Base-by-base conservation (phyloP, 345 rosid species). In the Euphorbia peplus region DNA sequence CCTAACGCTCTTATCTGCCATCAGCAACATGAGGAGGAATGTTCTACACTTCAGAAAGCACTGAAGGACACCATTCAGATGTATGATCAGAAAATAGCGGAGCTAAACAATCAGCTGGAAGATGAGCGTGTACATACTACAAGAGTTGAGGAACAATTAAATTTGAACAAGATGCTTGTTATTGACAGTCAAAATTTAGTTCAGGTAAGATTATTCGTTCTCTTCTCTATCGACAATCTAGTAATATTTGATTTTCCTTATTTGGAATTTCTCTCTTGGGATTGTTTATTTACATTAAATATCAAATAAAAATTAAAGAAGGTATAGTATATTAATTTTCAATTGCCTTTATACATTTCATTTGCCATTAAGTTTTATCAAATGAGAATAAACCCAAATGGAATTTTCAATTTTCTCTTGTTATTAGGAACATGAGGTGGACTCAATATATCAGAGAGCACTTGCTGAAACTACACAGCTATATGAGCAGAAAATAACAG, bases 51-150 rank as follows among this genome's bases (percentile, higher is more conserved):
- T 78, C 85, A 89, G 75, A 86, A 88, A 61, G 82, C 82, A 60
- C 80, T 87, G 70, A 89, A 87, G 61, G 93, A 90, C 70, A 81
- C 84, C 66, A 90, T 87, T 75, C 86, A 85, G 76, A 83, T 82
- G 84, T 89, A 90, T 66, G 97, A 93, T 83, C 88, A 73, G 72
- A 90, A 86, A 79, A 76, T 93, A 75, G 82, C 79, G 2, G 91
- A 87, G 70, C 64, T 90, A 75, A 77, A 78, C 68, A 81, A 82
- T 77, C 86, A 64, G 71, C 78, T 86, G 58, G 92, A 90, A 61
- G 78, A 77, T 68, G 91, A 89, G 72, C 78, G 46, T 63, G 72
- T 73, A 29, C 72, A 41, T 55, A 72, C 83, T 63, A 68, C 58
- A 81, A 68, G 60, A 29, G 79, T 84, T 5, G 83, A 83, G 66